Evolutionary conservation across 192 early-diverging fungal genomes (phyloP).

Genomic region (Irineochytrium annulatum): DNA sequence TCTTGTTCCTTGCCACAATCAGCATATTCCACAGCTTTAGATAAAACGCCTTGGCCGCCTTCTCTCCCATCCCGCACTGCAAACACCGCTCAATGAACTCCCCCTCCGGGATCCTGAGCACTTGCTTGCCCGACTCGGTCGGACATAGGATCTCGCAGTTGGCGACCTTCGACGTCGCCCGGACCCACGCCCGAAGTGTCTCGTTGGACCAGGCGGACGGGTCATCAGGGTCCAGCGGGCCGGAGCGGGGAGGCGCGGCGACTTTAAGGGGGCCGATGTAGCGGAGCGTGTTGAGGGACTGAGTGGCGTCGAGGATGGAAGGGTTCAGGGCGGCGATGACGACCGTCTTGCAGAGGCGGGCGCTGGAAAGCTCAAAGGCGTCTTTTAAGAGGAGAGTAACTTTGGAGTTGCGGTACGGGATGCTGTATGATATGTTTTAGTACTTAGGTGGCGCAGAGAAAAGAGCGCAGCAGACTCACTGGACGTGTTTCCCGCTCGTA

Average conservation of each 20-base stretch:
- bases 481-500: constrained; percentile 26
- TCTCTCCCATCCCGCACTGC: constrained; percentile 23
- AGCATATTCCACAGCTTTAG: constrained; percentile 30
- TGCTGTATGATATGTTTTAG: constrained; percentile 4
- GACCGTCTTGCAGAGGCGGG: constrained; percentile 33
- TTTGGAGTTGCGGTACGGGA: constrained; percentile 46
- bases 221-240: constrained; percentile 21
- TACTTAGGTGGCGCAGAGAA: neutral
- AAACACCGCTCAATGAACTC: constrained; percentile 39
- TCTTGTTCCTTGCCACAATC: neutral
- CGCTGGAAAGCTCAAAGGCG: constrained; percentile 41
- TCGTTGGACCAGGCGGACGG: constrained; percentile 40
- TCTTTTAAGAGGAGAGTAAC: constrained; percentile 49
- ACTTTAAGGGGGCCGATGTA: constrained; percentile 40
- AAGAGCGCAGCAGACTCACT: constrained; percentile 10
- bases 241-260: constrained; percentile 11
- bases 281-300: constrained; percentile 42
- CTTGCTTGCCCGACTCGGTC: constrained; percentile 39
- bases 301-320: constrained; percentile 30
- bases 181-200: constrained; percentile 34
- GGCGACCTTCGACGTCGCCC: constrained; percentile 3
- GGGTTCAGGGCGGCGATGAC: constrained; percentile 34
- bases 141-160: constrained; percentile 33
- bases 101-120: constrained; percentile 36
- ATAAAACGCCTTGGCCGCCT: constrained; percentile 40